phyloP scores from a whole-genome alignment of 306 rosid species.

The Arachis hypogaea region DNA sequence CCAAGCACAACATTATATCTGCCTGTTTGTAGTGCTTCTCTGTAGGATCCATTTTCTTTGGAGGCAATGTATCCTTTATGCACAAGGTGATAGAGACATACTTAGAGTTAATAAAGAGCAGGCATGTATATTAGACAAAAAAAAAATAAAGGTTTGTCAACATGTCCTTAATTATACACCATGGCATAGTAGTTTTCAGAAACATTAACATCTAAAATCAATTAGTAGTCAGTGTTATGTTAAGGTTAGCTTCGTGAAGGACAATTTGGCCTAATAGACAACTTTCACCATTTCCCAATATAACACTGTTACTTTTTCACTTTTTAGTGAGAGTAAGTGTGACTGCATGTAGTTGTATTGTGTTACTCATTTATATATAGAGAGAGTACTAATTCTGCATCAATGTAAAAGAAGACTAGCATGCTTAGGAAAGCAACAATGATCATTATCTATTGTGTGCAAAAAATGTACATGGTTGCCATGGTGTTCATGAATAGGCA shows the following conservation, averaged over 20 bases:
- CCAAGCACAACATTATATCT: constrained; percentile 90
- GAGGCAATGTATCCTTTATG: constrained; percentile 87
- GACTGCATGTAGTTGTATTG: too few relatives aligned
- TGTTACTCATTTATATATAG: too few relatives aligned
- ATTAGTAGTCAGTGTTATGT: constrained; percentile 7
- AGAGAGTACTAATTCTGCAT: not conserved
- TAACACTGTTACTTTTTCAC: not conserved
- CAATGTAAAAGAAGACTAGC: not conserved
- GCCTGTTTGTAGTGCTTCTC: constrained; percentile 96
- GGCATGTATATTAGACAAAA: not conserved
- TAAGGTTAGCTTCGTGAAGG: constrained; percentile 4
- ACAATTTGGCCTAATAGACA: not conserved
- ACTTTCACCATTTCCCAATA: constrained; percentile 11
- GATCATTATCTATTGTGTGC: not conserved
- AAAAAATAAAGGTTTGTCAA: constrained; percentile 3
- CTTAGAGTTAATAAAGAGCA: not conserved
- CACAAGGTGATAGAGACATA: constrained; percentile 11
- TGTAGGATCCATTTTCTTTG: constrained; percentile 91
- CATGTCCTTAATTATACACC: constrained; percentile 2
- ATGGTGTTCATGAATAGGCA: not conserved
- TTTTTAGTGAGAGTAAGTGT: not conserved
- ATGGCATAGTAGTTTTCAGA: constrained; percentile 8
- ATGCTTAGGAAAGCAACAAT: not conserved
- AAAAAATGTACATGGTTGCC: constrained; percentile 1
- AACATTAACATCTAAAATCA: constrained; percentile 28